Evolutionary conservation across 495 filamentous ascomycete genomes (phyloP), one percentile per base, ranked within the genome.

Genomic region (Parachaetomium inaequale): DNA sequence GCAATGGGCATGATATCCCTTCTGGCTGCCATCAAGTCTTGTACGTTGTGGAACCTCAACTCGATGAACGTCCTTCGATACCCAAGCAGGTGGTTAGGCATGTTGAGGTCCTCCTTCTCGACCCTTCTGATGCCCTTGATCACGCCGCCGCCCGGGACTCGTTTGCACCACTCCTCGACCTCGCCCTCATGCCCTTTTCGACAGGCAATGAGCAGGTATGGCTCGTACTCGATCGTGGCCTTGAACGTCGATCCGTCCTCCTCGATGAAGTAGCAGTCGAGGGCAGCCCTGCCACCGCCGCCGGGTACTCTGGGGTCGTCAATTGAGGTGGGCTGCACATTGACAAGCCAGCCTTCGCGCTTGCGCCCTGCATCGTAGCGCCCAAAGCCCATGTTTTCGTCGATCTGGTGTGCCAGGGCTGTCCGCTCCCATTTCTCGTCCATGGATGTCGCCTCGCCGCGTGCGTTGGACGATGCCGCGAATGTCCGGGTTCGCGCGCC

Each of bases 241-340:
- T 98, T 98, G 82, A 98, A 99, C 26, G 90, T 96, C 25, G 84
- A 84, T 12, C 93, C 93, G 69, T 93, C 90, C 58, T 97, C 91
- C 70, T 94, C 92, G 52, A 99, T 85, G 75, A 99, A 98, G 76
- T 96, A 99, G 75, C 88, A 97, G 75, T 99, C 95, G 57, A 99
- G 87, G 7, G 88, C 94, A 2, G 94, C 91, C 63, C 92, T 84
- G 50, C 93, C 93, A 50, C 74, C 79, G 43, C 93, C 74, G 58
- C 88, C 87, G 12, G 86, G 85, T 6, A 90, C 78, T 62, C 91
- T 91, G 23, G 91, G 81, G 74, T 97, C 93, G 70, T 95, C 88
- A 38, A 98, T 80, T 21, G 84, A 85, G 0, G 94, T 97, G 43
- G 90, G 85, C 70, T 96, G 91, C 80, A 98, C 90, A 69, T 97